Evolutionary conservation across 805 yeast species (phyloP).

Genomic region (Starmera caribaea): DNA sequence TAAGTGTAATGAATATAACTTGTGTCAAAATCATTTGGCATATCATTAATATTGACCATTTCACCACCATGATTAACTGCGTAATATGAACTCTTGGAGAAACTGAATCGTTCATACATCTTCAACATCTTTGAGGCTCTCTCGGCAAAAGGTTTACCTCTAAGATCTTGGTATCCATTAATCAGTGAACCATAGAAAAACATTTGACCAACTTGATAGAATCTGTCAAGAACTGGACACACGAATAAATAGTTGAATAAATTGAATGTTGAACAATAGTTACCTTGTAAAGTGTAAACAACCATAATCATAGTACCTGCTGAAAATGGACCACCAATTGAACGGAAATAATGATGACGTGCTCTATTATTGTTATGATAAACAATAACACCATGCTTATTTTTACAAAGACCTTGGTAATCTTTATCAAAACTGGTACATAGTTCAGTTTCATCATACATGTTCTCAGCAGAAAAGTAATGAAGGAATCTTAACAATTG

Average conservation of each 20-base stretch:
- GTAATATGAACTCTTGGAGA: neutral
- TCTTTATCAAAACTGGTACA: neutral
- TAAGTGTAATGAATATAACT: neutral
- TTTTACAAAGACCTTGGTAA: neutral
- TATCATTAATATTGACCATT: neutral
- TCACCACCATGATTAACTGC: constrained; percentile 1
- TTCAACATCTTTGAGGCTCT: neutral
- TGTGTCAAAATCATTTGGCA: neutral
- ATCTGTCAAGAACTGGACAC: neutral
- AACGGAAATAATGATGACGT: neutral
- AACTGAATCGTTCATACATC: neutral
- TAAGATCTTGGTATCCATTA: neutral
- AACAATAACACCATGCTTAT: neutral
- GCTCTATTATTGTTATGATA: constrained; percentile 1
- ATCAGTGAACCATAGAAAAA: neutral
- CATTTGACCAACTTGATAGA: neutral
- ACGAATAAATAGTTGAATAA: neutral
- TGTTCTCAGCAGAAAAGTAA: neutral
- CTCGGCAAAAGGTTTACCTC: neutral
- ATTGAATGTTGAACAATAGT: neutral
- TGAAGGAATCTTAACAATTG: neutral
- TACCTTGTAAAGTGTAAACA: neutral
- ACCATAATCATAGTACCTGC: neutral
- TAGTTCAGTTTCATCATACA: neutral
- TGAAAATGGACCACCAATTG: neutral